Conservation (phyloP, 1,139 yeast genomes). For the Lodderomyces pseudojiufengensis region DNA sequence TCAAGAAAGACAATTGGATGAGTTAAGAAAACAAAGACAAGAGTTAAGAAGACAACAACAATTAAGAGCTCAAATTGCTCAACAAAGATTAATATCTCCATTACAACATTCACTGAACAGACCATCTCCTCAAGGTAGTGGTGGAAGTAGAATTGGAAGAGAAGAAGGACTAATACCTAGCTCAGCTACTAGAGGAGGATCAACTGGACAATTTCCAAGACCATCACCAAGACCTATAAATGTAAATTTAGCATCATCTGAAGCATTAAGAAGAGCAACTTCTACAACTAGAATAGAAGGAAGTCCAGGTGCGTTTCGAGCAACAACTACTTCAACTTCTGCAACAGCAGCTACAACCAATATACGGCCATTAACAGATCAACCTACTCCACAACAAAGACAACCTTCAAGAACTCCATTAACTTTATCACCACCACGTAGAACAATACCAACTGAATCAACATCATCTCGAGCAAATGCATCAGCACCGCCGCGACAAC, state of each 20-base stretch:
- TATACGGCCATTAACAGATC: background rate
- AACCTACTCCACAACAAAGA: slow-evolving; percentile 1
- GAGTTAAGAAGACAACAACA: slow-evolving; percentile 18
- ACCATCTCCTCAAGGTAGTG: background rate
- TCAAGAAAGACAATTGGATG: slow-evolving; percentile 18
- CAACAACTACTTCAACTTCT: background rate
- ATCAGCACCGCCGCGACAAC: background rate
- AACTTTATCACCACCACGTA: background rate
- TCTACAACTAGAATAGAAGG: slow-evolving; percentile 1
- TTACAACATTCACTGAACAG: background rate
- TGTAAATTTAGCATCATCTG: slow-evolving; percentile 3
- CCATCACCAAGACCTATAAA: slow-evolving; percentile 3
- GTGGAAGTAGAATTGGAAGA: background rate
- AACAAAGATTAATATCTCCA: slow-evolving; percentile 2
- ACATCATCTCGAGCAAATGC: slow-evolving; percentile 4
- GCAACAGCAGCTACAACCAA: slow-evolving; percentile 1
- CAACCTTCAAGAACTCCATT: slow-evolving; percentile 2
- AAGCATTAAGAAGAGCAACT: slow-evolving; percentile 3
- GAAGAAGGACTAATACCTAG: slow-evolving; percentile 1
- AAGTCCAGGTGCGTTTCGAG: background rate
- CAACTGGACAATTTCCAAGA: no score
- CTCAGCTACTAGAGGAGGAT: background rate
- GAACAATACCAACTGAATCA: slow-evolving; percentile 2
- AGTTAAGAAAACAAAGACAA: slow-evolving; percentile 19
- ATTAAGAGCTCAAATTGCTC: slow-evolving; percentile 2